A percentile compares a stretch with the other conserved stretches of the same genome.
Conservation (phyloP, 208 protist species). For the Lotmaria passim region DNA sequence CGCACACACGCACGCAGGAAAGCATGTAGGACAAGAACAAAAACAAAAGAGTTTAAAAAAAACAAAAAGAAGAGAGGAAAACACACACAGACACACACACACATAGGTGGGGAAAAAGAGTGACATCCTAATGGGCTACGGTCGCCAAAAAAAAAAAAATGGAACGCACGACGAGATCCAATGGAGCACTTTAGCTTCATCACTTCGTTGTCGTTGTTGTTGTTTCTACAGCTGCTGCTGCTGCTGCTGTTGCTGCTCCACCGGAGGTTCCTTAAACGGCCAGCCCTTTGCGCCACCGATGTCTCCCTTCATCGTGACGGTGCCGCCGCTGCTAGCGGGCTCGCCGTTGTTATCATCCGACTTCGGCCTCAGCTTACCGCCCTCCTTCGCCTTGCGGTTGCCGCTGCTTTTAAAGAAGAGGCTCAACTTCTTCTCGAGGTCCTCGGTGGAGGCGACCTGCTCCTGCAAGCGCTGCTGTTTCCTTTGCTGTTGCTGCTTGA, state of each 20-base stretch:
- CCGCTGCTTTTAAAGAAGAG: conserved; percentile 72
- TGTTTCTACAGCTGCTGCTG: too few relatives aligned
- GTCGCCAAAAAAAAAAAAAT: too few relatives aligned
- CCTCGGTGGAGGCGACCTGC: conserved; percentile 38
- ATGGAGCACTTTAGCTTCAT: too few relatives aligned
- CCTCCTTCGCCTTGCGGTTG: conserved; percentile 44
- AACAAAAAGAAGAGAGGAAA: too few relatives aligned
- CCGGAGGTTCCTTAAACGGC: conserved; percentile 17
- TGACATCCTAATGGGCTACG: too few relatives aligned
- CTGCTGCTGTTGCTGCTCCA: conserved; percentile 2
- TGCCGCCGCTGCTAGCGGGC: conserved; percentile 28
- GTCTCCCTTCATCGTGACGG: conserved; percentile 58
- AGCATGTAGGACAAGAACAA: too few relatives aligned
- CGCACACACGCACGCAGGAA: too few relatives aligned
- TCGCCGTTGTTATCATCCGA: conserved; percentile 31
- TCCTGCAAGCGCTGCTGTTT: conserved; percentile 25
- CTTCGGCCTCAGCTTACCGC: conserved; percentile 30
- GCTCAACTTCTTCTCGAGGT: conserved; percentile 77
- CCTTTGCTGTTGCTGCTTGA: conserved; percentile 30
- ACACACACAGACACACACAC: too few relatives aligned
- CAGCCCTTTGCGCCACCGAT: conserved; percentile 52
- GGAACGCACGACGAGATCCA: too few relatives aligned
- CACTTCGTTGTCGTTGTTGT: too few relatives aligned
- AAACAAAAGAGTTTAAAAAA: too few relatives aligned
- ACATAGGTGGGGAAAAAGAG: too few relatives aligned